Conservation (phyloP, 768 basidiomycete genomes). For the Pleurotus cornucopiae region DNA sequence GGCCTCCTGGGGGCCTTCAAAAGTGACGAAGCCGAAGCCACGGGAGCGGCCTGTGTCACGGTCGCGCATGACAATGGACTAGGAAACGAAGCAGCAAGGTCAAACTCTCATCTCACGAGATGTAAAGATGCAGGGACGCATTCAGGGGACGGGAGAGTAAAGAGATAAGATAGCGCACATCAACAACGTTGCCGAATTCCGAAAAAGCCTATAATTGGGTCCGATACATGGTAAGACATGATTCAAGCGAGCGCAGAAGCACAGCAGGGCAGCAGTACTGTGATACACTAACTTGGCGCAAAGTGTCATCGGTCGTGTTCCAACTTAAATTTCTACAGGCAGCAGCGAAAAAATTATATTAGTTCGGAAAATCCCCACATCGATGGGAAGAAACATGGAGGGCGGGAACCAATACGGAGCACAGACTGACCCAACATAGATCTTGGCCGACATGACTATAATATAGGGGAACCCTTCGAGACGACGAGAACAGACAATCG, state of each 20-base stretch:
- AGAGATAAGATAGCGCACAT: conserved; percentile 67
- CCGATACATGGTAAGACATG: conserved; percentile 49
- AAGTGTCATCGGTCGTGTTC: conserved; percentile 92
- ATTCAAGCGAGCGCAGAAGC: conserved; percentile 20
- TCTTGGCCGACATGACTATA: conserved; percentile 75
- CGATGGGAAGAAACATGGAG: conserved; percentile 40
- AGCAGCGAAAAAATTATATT: conserved; percentile 48
- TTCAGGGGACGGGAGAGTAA: conserved; percentile 13
- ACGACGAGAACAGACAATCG: conserved; percentile 45
- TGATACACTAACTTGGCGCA: conserved; percentile 75
- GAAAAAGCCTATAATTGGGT: conserved; percentile 76
- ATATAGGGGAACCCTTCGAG: conserved; percentile 42
- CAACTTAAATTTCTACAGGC: conserved; percentile 87
- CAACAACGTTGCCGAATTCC: conserved; percentile 76
- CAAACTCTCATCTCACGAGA: conserved; percentile 29
- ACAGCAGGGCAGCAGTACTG: conserved; percentile 23
- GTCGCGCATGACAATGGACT: conserved; percentile 99
- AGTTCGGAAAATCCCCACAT: conserved; percentile 48
- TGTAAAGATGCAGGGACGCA: conserved; percentile 4
- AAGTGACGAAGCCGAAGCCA: conserved; percentile 97
- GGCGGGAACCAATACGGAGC: conserved; percentile 40
- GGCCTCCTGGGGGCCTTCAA: conserved; percentile 57
- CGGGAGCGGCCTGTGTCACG: conserved; percentile 96
- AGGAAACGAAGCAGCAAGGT: conserved; percentile 30
- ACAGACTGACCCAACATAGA: conserved; percentile 92